A percentile compares a stretch with the other conserved stretches of the same genome.
Conservation (phyloP, 148 eudicot genomes). For the Camellia lanceoleosa region DNA sequence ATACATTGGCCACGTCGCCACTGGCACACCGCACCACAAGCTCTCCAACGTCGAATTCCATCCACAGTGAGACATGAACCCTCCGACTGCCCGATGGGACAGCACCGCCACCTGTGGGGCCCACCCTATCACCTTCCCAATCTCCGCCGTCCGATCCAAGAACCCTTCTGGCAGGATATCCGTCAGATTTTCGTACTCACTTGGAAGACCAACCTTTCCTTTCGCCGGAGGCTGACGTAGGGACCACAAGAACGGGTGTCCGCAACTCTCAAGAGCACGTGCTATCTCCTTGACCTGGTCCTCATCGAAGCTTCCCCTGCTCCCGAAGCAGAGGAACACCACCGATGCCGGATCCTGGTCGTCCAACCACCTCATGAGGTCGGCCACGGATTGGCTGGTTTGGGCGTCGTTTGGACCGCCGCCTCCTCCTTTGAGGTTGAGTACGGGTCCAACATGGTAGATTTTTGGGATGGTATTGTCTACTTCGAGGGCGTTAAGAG, state of each 20-base stretch:
- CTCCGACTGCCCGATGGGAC: too few relatives aligned
- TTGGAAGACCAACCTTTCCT: not conserved
- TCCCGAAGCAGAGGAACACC: constrained; percentile 25
- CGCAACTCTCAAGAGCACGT: not conserved
- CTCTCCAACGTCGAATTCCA: too few relatives aligned
- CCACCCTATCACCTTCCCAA: too few relatives aligned
- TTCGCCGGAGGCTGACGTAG: not conserved
- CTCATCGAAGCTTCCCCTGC: constrained; percentile 4
- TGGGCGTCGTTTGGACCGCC: not conserved
- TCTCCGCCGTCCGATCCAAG: not conserved
- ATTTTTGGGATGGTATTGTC: constrained; percentile 8
- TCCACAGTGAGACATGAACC: too few relatives aligned
- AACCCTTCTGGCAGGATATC: constrained; percentile 17
- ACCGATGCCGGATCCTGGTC: constrained; percentile 13
- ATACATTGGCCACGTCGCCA: constrained; percentile 22
- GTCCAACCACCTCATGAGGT: not conserved
- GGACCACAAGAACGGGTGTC: too few relatives aligned
- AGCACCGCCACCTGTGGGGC: too few relatives aligned
- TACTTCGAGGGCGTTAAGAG: constrained; percentile 7
- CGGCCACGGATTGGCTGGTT: not conserved
- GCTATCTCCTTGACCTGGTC: constrained; percentile 21
- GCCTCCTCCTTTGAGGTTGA: constrained; percentile 10
- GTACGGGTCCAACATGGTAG: constrained; percentile 7
- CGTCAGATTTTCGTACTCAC: not conserved
- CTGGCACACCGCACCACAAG: constrained; percentile 20